Evolutionary conservation across 1,284 basidiomycete species (phyloP).

Genomic region (Ceratobasidium papillatum): DNA sequence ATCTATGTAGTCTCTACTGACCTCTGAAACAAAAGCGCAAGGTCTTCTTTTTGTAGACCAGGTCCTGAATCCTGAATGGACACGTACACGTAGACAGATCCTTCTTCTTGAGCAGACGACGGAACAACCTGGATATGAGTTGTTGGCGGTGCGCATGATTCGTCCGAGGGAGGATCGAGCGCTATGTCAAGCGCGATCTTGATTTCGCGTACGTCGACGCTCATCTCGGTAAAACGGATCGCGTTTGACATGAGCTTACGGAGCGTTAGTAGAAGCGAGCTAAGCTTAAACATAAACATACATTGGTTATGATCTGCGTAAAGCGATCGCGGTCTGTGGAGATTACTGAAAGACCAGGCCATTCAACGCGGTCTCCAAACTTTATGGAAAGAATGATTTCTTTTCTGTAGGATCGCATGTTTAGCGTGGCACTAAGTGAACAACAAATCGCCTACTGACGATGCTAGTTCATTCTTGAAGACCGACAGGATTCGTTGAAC

Average conservation of each 20-base stretch:
- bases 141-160: slow-evolving; percentile 11
- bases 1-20: slow-evolving; percentile 16
- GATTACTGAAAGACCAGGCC: slow-evolving; percentile 42
- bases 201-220: slow-evolving; percentile 44
- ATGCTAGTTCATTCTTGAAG: slow-evolving; percentile 55
- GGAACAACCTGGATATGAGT: not conserved
- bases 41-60: slow-evolving; percentile 48
- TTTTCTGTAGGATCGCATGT: not conserved
- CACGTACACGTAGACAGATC: slow-evolving; percentile 46
- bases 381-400: not conserved
- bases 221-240: slow-evolving; percentile 45
- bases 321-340: slow-evolving; percentile 47
- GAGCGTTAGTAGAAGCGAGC: slow-evolving; percentile 36
- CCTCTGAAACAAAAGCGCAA: slow-evolving; percentile 40
- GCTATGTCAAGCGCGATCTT: slow-evolving; percentile 47
- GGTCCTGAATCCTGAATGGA: slow-evolving; percentile 49
- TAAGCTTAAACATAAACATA: slow-evolving; percentile 19
- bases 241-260: slow-evolving; percentile 37
- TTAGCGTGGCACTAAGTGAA: not conserved
- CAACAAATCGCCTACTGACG: slow-evolving; percentile 53
- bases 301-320: slow-evolving; percentile 48
- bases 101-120: not conserved
- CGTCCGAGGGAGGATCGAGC: slow-evolving; percentile 42
- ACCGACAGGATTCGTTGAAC: slow-evolving; percentile 38
- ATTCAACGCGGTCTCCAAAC: slow-evolving; percentile 45